Evolutionary conservation across 2,329 filamentous ascomycete species (phyloP), one percentile per base, ranked within the genome.

Genomic region (Exophiala oligosperma): DNA sequence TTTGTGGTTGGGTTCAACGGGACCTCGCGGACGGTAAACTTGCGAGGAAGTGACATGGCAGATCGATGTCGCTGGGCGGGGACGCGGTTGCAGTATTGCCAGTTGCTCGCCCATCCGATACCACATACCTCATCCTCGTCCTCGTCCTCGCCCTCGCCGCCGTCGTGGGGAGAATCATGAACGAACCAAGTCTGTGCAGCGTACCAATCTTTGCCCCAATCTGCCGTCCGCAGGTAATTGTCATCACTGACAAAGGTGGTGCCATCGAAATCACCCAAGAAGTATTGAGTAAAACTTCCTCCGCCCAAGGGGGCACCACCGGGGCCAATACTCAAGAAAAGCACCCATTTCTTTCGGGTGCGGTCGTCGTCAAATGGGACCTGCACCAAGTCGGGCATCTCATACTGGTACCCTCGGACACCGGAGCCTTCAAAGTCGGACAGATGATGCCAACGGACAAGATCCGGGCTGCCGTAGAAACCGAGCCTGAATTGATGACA

Each of bases 341-440:
- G 55, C n/a, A 70, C 65, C 29, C 63, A 59, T 49, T 29, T 49
- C 47, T 49, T 49, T 8, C 47, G 47, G 50, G 66, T 64, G 14
- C 54, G 54, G 2, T 60, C 58, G 14, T 28, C 46, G 8, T 72
- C 66, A 38, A 84, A 75, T 0, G 81, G 81, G 56, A 87, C 78
- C 28, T 76, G 73, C 1, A 87, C 76, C 38, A 87, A 69, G 62
- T 86, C 86, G 0, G 85, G 84, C 50, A 84, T 87, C 68, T 87
- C 85, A 65, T 84, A 86, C 64, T 85, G 81, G 1, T 79, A 65
- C 4, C 79, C 84, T 3, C 80, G 75, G 2, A 82, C 72, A 12
- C 79, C 81, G 47, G 78, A 71, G 57, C 77, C 71, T 2, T 80
- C 78, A 66, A 86, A 85, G 68, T 86, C 86, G 56, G 81, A 81